A percentile compares a stretch with the other conserved stretches of the same genome.
Evolutionary conservation across 2,329 filamentous ascomycete genomes (phyloP).

Genomic region (Aschersonia sp.): DNA sequence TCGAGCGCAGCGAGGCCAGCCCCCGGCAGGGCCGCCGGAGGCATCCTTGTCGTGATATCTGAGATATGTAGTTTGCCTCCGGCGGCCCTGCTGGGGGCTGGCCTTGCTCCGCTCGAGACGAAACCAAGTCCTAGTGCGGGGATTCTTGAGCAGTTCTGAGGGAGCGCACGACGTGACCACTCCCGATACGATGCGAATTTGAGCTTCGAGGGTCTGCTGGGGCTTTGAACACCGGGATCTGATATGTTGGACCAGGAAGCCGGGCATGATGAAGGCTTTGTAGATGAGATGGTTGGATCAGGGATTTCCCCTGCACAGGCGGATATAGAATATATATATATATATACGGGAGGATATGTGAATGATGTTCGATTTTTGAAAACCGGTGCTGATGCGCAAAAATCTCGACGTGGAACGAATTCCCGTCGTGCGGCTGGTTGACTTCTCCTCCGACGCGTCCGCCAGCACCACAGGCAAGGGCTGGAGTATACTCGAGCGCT

Average conservation of each 20-base stretch:
- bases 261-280: no score
- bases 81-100: not conserved
- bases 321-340: not conserved
- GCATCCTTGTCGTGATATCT: conserved; percentile 4
- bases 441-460: not conserved
- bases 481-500: not conserved
- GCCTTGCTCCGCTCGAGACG: no score
- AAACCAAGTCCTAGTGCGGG: conserved; percentile 35
- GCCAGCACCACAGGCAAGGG: not conserved
- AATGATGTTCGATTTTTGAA: not conserved
- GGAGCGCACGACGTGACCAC: not conserved
- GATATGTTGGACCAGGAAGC: no score
- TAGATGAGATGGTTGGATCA: no score
- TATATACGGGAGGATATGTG: not conserved
- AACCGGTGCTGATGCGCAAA: not conserved
- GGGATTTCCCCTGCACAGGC: not conserved
- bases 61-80: no score
- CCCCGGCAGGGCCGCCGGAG: conserved; percentile 20
- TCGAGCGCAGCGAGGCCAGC: no score
- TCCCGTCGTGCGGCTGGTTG: not conserved
- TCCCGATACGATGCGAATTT: not conserved
- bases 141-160: conserved; percentile 31
- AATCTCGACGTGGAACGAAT: not conserved
- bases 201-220: no score
- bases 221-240: no score